Evolutionary conservation across 371 early-diverging fungal species (phyloP), one percentile per base, ranked within the genome.

Genomic region (Nematocida sp.): DNA sequence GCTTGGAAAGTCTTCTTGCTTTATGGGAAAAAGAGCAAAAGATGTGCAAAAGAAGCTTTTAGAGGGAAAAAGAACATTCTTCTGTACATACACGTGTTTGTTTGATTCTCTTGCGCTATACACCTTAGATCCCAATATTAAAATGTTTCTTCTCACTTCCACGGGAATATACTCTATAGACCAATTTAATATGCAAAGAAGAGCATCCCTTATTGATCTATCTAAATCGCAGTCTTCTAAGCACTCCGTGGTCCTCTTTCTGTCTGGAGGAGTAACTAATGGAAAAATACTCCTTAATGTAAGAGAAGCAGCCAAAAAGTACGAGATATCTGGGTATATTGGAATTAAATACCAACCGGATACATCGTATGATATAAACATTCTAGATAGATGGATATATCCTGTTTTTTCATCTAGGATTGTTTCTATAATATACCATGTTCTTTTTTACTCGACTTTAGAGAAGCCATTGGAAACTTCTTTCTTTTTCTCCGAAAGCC

Each of bases 191-290:
- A 40, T 71, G 28, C 38, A n/a, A 59, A 71, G 11, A 28, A 11
- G 16, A 13, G 16, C 61, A 50, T 20, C 26, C 20, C 1, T 4
- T 13, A 13, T 9, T 16, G 39, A 53, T 16, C 25, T 71, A 28
- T 5, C 39, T 5, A 26, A 57, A 55, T 28, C 11, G n/a, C 9
- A 33, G 26, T 30, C 7, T 4, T 30, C 3, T 13, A 33, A 50
- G 42, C 9, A 38, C 7, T 7, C 0, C 7, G 33, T 45, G 11
- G 55, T 71, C 9, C 49, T 71, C 23, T 51, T 71, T 55, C 49
- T 71, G 16, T 40, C 45, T 18, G 75, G 63, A 0, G 63, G 61
- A 18, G 26, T 71, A 16, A 71, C 75, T 42, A 71, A 71, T 33
- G 49, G 53, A 11, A 28, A 33, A 20, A 2, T 71, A 23, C 38